A percentile compares a stretch with the other conserved stretches of the same genome.
Conservation (phyloP, 1,284 basidiomycete species). For the Clitocybe nebularis region DNA sequence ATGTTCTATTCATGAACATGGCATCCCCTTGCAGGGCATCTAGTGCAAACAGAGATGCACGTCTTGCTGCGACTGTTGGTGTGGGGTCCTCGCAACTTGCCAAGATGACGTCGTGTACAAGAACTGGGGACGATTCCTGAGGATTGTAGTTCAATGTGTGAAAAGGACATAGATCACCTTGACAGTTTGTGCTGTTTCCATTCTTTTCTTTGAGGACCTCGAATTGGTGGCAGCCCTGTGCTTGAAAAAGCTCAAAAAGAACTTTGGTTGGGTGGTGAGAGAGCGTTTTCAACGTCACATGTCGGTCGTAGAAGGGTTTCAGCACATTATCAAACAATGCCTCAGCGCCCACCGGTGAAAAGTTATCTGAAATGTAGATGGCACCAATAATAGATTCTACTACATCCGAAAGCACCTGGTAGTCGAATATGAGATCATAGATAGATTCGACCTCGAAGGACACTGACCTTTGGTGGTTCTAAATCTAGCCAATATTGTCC, state of each 20-base stretch:
- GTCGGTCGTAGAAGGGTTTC: conserved; percentile 69
- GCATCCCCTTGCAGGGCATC: conserved; percentile 63
- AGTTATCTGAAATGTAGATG: conserved; percentile 70
- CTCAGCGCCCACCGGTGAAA: conserved; percentile 54
- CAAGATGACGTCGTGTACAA: conserved; percentile 62
- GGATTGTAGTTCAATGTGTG: conserved; percentile 8
- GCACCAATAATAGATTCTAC: conserved; percentile 76
- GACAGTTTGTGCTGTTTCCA: conserved; percentile 35
- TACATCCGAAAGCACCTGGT: conserved; percentile 67
- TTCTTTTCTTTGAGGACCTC: conserved; percentile 47
- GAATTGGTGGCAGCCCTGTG: conserved; percentile 63
- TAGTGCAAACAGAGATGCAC: conserved; percentile 56
- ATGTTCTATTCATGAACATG: conserved; percentile 54
- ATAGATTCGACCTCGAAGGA: not conserved
- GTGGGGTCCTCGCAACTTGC: conserved; percentile 53
- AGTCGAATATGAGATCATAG: not conserved
- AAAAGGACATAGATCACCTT: conserved; percentile 36
- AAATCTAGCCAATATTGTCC: conserved; percentile 76
- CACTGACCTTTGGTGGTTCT: conserved; percentile 70
- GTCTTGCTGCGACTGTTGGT: conserved; percentile 49
- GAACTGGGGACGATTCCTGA: conserved; percentile 34
- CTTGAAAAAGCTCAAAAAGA: conserved; percentile 67
- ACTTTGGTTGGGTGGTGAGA: conserved; percentile 70
- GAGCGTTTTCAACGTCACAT: conserved; percentile 66
- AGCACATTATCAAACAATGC: conserved; percentile 62